phyloP scores from a whole-genome alignment of 306 rosid genomes.

The Fragaria ananassa region DNA sequence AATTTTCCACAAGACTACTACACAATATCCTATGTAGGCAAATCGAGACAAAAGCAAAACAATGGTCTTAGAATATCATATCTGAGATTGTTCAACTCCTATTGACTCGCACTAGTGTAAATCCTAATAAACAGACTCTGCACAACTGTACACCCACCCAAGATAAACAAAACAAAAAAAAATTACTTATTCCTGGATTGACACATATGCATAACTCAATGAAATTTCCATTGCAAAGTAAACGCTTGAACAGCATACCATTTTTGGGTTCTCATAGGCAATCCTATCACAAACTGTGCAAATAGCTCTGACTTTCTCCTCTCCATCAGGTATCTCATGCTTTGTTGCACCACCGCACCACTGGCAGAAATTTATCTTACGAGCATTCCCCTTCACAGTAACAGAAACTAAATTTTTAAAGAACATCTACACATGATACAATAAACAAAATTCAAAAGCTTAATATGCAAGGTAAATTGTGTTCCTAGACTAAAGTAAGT shows the following conservation, averaged over 20 bases:
- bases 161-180: neutral
- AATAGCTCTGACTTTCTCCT: conserved; percentile 73
- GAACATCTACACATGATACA: neutral
- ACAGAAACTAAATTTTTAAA: neutral
- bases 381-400: conserved; percentile 49
- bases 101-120: neutral
- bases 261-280: conserved; percentile 88
- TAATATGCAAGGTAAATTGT: too few species aligned
- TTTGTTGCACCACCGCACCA: conserved; percentile 78
- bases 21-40: neutral
- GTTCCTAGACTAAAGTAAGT: too few species aligned
- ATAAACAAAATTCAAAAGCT: neutral
- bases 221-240: neutral
- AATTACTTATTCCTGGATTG: neutral
- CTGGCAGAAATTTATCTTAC: conserved; percentile 64
- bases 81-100: neutral
- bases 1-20: neutral
- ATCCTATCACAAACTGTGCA: conserved; percentile 79
- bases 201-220: neutral
- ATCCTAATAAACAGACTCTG: neutral
- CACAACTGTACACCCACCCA: neutral
- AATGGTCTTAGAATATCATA: neutral
- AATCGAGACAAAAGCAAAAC: neutral
- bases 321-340: conserved; percentile 73
- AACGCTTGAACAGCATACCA: conserved; percentile 42